Evolutionary conservation across 345 rosid species (phyloP).

Genomic region (Eucalyptus pauciflora): DNA sequence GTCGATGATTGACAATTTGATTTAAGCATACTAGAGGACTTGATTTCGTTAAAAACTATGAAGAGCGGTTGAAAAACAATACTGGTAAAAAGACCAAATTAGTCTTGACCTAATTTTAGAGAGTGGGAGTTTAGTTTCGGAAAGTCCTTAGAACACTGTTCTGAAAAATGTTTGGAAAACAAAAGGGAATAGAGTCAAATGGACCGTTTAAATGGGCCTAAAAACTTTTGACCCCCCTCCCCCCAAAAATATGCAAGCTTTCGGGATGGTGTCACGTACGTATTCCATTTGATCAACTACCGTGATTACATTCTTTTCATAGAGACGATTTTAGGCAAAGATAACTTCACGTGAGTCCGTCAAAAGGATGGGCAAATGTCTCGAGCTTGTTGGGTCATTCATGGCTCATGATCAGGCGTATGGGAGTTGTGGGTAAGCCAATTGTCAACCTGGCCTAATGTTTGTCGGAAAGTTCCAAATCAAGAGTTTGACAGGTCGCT

Average conservation of each 20-base stretch:
- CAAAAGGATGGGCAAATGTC: background rate
- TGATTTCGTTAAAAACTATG: background rate
- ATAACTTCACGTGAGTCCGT: no score
- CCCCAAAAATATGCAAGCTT: background rate
- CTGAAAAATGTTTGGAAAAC: no score
- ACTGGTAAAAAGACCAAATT: background rate
- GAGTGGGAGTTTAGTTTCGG: background rate
- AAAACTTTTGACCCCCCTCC: background rate
- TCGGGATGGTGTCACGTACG: background rate
- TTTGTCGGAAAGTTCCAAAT: background rate
- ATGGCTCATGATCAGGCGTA: background rate
- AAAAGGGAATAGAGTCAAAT: background rate
- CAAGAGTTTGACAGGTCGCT: background rate
- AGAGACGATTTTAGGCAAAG: background rate
- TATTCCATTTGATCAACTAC: no score
- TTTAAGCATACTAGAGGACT: background rate
- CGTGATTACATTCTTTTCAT: background rate
- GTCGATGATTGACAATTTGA: background rate
- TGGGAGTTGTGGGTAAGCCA: background rate
- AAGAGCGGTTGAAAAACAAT: background rate
- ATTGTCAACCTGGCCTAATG: background rate
- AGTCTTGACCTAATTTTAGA: background rate
- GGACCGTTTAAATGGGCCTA: background rate
- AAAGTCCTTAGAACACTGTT: background rate
- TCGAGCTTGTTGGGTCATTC: background rate